Conservation (phyloP, 192 early-diverging fungal species). For the Jimgerdemannia lactiflua region DNA sequence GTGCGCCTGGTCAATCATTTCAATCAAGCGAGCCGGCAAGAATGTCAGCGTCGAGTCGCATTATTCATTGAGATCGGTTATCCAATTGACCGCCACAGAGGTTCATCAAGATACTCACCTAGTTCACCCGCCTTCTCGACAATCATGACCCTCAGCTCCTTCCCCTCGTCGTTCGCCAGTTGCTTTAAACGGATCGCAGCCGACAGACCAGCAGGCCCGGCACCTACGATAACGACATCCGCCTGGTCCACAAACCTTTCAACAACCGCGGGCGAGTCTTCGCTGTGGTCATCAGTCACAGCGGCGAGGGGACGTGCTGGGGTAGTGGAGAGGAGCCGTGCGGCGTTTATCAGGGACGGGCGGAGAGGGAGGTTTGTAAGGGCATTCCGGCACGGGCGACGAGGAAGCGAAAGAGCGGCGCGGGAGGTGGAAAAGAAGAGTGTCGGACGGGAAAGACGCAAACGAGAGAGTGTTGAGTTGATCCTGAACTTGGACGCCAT, state of each 20-base stretch:
- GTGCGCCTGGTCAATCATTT: slow-evolving; percentile 57
- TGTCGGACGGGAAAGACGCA: neutral
- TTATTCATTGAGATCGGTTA: slow-evolving; percentile 11
- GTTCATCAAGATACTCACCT: slow-evolving; percentile 37
- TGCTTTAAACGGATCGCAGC: slow-evolving; percentile 97
- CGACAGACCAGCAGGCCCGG: slow-evolving; percentile 88
- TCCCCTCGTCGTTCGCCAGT: slow-evolving; percentile 73
- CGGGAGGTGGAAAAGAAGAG: neutral
- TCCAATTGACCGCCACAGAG: slow-evolving; percentile 9
- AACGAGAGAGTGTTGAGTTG: neutral
- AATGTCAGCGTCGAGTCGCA: too few species aligned
- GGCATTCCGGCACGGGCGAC: neutral
- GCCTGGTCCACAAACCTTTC: slow-evolving; percentile 81
- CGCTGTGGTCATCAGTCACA: slow-evolving; percentile 33
- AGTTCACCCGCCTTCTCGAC: slow-evolving; percentile 95
- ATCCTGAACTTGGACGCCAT: neutral
- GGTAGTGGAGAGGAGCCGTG: slow-evolving; percentile 6
- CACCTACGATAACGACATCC: slow-evolving; percentile 96
- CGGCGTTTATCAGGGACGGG: slow-evolving; percentile 1
- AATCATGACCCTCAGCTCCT: slow-evolving; percentile 87
- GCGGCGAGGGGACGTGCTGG: slow-evolving; percentile 19
- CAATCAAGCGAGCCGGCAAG: neutral
- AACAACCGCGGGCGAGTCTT: slow-evolving; percentile 24
- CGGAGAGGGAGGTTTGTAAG: neutral
- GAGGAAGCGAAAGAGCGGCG: neutral